Base-by-base conservation (phyloP, 768 basidiomycete species). In the Boletales sp. region DNA sequence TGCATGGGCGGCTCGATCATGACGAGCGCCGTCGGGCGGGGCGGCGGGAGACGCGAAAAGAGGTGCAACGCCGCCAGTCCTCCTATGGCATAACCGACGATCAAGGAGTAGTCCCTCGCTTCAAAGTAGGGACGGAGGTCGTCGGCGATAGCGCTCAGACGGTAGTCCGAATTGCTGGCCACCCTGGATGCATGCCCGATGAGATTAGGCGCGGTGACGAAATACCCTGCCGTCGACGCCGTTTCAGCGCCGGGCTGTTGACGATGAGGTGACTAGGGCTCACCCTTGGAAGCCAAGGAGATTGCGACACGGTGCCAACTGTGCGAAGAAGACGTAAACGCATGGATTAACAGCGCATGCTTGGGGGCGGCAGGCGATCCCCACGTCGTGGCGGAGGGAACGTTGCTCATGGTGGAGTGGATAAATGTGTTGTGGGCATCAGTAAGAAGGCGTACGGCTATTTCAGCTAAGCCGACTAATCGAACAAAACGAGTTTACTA, bases 261-360 rank as follows among this genome's bases (percentile, higher is more conserved):
- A 5, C 24, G 6, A 27, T 27, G 24, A 27, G 24, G 6, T 27
- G 24, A 27, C 24, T 27, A 27, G 24, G 24, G 24, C 24, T 27
- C 24, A 27, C 24, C 24, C 24, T 27, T 27, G 24, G 24, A 27
- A 27, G 24, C 24, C 24, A 27, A 27, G 24, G 24, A 27, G 24
- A 27, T 27, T 27, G 61, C 55, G 8, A 60, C 41, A 5, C 49
- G 40, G 27, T 52, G 47, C 60, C 63, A 60, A 1, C 52, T 47
- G 7, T 52, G 55, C 1, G 59, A 54, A 4, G 59, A 56, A 1
- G 53, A 61, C n/a, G 54, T 48, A 2, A 59, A 3, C 13, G 61
- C 64, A 13, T 65, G 64, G 32, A 65, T 47, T 21, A 65, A 29
- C 2, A 65, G 55, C 13, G 61, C 63, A 5, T 53, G 56, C 19